Percentiles rank a stretch among this genome's conserved stretches.
Conservation (phyloP, 768 basidiomycete genomes). For the Candolleomyces efflorescens region DNA sequence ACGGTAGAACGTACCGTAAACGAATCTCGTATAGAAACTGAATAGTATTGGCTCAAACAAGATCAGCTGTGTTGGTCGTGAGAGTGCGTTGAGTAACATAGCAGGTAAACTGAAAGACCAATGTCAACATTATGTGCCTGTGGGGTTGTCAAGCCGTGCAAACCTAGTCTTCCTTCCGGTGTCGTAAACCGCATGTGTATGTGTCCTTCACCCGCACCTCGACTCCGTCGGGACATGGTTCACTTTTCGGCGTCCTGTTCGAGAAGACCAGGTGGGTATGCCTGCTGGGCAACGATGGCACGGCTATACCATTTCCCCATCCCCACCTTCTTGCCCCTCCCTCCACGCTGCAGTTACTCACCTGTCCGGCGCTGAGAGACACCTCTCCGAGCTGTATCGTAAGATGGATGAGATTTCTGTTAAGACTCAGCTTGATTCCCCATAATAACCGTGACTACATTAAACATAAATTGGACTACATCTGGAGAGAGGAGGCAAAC, state of each 20-base stretch:
- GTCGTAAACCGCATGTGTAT: background rate
- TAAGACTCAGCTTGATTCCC: too few relatives aligned
- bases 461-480: too few relatives aligned
- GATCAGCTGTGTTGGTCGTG: constrained; percentile 66
- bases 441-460: too few relatives aligned
- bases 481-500: too few relatives aligned
- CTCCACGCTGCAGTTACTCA: too few relatives aligned
- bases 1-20: constrained; percentile 50
- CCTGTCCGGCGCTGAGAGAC: too few relatives aligned
- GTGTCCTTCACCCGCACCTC: background rate
- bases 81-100: constrained; percentile 49
- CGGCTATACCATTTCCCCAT: too few relatives aligned
- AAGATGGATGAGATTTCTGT: too few relatives aligned
- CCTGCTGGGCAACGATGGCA: too few relatives aligned
- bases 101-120: background rate
- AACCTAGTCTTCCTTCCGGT: background rate
- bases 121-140: too few relatives aligned
- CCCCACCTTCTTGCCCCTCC: too few relatives aligned
- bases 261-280: background rate
- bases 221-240: background rate
- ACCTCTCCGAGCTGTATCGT: too few relatives aligned
- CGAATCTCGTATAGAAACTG: constrained; percentile 52
- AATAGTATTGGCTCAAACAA: constrained; percentile 53
- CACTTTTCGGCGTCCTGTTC: background rate
- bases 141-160: background rate